These are phyloP conservation scores for Micractinium conductrix DNA, from an alignment of 139 green algal genomes.

Conservation along the genomic window DNA sequence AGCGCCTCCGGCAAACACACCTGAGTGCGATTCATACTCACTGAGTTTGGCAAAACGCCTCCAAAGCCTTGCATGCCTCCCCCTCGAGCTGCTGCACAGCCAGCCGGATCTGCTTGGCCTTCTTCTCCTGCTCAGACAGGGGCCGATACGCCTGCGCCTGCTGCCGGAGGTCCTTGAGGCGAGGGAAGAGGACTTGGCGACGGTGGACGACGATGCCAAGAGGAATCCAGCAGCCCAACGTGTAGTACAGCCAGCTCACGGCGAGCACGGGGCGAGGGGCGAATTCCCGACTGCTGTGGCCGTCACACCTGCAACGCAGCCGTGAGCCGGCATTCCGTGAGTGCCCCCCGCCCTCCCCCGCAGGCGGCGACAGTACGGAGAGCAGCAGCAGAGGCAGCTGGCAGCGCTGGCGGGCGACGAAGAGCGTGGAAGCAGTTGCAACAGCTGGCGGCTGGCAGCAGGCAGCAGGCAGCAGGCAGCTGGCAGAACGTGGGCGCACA, in stretches of 20 bases:
- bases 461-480: too few species aligned
- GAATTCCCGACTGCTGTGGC: neutral
- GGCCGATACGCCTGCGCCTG: neutral
- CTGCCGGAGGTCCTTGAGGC: neutral
- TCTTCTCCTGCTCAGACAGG: neutral
- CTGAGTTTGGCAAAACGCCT: too few species aligned
- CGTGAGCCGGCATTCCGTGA: neutral
- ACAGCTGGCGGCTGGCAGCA: too few species aligned
- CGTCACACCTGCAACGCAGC: neutral
- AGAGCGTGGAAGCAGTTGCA: too few species aligned
- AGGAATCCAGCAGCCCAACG: neutral
- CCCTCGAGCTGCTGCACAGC: neutral
- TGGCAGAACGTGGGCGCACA: neutral
- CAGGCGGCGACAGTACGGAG: neutral
- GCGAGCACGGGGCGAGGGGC: neutral
- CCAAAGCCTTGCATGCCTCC: neutral
- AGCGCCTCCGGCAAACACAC: neutral
- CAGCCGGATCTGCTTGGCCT: neutral
- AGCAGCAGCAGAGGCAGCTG: neutral
- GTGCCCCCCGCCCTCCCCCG: neutral
- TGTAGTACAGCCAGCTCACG: neutral
- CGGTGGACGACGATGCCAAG: neutral
- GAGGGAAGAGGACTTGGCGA: neutral
- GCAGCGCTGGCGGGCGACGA: too few species aligned
- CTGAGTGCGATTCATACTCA: neutral